Conservation (phyloP, 495 filamentous ascomycete species). For the Hypoxylon trugodes region DNA sequence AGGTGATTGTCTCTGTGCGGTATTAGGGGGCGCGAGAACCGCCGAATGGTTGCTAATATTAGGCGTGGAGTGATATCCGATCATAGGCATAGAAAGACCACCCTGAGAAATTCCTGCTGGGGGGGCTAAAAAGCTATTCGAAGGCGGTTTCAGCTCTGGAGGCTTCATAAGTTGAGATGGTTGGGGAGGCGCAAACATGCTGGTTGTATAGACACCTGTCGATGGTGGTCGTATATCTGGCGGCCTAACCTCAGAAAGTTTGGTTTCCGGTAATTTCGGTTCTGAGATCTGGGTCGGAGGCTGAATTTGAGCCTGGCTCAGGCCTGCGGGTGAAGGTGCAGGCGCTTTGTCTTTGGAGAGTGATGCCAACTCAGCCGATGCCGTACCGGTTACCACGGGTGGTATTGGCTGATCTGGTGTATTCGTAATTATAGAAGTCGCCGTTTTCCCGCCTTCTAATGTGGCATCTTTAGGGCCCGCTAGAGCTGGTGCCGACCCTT, state of each 20-base stretch:
- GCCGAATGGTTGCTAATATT: constrained; percentile 40
- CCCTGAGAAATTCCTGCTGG: constrained; percentile 43
- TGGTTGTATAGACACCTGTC: constrained; percentile 39
- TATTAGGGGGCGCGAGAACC: constrained; percentile 56
- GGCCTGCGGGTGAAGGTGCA: neutral
- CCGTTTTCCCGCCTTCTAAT: neutral
- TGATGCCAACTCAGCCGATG: neutral
- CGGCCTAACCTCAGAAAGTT: constrained; percentile 27
- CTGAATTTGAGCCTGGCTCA: constrained; percentile 18
- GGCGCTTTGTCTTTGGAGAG: constrained; percentile 10
- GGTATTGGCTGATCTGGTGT: neutral
- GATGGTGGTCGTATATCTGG: constrained; percentile 39
- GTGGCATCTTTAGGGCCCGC: constrained; percentile 1
- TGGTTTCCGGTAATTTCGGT: constrained; percentile 31
- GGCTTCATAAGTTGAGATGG: constrained; percentile 43
- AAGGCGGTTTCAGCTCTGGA: constrained; percentile 44
- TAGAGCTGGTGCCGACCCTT: neutral
- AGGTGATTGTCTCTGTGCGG: constrained; percentile 50
- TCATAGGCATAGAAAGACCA: constrained; percentile 45
- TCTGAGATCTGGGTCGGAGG: constrained; percentile 18
- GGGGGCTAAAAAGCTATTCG: constrained; percentile 53
- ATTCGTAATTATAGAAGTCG: neutral
- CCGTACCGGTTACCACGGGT: neutral
- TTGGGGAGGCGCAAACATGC: constrained; percentile 46
- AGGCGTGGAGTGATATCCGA: constrained; percentile 38